phyloP scores from a whole-genome alignment of 108 stramenopile species.

The Cyclotella choctawhatcheeana region DNA sequence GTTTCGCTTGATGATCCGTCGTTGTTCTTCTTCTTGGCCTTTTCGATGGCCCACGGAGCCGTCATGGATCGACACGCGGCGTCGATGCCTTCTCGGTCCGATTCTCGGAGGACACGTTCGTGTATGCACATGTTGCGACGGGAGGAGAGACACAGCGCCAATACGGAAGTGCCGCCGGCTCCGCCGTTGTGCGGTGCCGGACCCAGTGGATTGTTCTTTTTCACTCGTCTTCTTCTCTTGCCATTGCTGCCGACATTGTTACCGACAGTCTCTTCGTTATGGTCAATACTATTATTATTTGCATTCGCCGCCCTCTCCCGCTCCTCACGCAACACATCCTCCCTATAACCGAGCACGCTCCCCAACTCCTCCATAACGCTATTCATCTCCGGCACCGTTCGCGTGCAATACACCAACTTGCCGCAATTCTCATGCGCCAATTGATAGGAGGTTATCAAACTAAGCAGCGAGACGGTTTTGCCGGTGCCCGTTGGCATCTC shows the following conservation, averaged over 20 bases:
- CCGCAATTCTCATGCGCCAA: slow-evolving; percentile 91
- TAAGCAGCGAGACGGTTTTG: slow-evolving; percentile 93
- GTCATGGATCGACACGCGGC: slow-evolving; percentile 96
- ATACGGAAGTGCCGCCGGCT: slow-evolving; percentile 79
- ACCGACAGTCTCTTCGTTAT: neutral
- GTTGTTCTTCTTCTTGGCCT: slow-evolving; percentile 63
- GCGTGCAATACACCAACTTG: slow-evolving; percentile 99
- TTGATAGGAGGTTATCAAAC: slow-evolving; percentile 98
- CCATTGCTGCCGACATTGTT: slow-evolving; percentile 7
- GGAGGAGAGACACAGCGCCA: slow-evolving; percentile 96
- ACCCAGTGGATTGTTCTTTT: slow-evolving; percentile 55
- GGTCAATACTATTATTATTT: no score
- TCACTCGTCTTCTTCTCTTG: slow-evolving; percentile 15
- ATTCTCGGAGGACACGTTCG: slow-evolving; percentile 91
- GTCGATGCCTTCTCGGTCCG: slow-evolving; percentile 98
- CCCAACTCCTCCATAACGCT: slow-evolving; percentile 97
- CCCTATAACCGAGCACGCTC: slow-evolving; percentile 89
- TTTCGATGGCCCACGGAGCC: slow-evolving; percentile 95
- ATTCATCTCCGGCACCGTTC: slow-evolving; percentile 99
- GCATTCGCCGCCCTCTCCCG: slow-evolving; percentile 26
- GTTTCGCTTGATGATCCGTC: slow-evolving; percentile 43
- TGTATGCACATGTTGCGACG: slow-evolving; percentile 99
- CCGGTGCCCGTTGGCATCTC: slow-evolving; percentile 99
- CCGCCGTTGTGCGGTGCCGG: slow-evolving; percentile 66
- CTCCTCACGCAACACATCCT: slow-evolving; percentile 69